Evolutionary conservation across 139 green algal species (phyloP).

Genomic region (Picochlorum sp.): DNA sequence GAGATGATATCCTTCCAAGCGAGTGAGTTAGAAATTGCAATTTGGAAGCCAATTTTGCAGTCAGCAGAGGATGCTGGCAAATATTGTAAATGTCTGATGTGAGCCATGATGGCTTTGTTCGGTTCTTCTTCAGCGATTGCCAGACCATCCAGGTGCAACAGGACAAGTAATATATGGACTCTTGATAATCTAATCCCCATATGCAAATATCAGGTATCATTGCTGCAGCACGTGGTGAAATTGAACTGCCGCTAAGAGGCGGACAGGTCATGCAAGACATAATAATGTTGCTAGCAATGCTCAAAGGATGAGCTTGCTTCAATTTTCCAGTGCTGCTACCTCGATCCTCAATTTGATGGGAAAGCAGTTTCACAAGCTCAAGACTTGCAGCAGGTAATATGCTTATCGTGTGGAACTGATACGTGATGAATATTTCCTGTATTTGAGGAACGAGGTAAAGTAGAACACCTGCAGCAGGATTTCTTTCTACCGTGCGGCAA

Average conservation of each 20-base stretch:
- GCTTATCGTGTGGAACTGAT: too few relatives aligned
- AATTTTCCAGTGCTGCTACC: too few relatives aligned
- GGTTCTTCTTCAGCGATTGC: neutral
- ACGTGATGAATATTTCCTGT: too few relatives aligned
- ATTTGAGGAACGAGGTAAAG: too few relatives aligned
- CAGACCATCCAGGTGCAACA: neutral
- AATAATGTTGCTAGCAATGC: neutral
- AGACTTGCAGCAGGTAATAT: too few relatives aligned
- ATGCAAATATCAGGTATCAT: neutral
- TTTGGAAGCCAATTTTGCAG: neutral
- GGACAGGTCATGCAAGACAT: neutral
- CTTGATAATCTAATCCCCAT: neutral
- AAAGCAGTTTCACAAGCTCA: too few relatives aligned
- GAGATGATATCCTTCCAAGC: neutral
- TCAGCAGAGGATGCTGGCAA: neutral
- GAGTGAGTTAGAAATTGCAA: neutral
- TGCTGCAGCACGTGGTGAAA: neutral
- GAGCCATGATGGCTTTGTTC: neutral
- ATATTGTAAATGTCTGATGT: neutral
- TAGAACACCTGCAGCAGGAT: too few relatives aligned
- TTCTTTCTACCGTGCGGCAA: too few relatives aligned
- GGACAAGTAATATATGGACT: neutral
- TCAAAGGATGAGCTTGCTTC: neutral
- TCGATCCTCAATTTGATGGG: too few relatives aligned
- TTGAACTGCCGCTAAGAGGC: neutral